Base-by-base conservation (phyloP, 441 rosid species). In the Flueggea neowawraea region DNA sequence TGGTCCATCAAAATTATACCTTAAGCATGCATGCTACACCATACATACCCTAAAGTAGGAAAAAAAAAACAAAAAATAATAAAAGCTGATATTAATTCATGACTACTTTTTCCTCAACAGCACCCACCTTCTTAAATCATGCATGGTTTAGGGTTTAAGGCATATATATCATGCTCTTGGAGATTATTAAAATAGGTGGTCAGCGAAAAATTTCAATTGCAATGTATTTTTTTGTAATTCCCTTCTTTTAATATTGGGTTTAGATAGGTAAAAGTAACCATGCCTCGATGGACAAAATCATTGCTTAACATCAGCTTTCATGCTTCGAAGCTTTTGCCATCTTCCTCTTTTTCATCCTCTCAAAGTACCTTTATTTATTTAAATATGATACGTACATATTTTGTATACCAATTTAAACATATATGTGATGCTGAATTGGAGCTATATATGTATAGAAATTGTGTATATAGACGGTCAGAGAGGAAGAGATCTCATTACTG, bases 261-360 rank as follows among this genome's bases (percentile, higher is more conserved):
- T 60, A 58, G 67, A n/a, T 50, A 47, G 67, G 58, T 16, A 54
- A 31, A 31, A 28, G 22, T 11, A 52, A 41, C 59, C 69, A 50
- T 50, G 57, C 57, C 33, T 54, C 56, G 63, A 44, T 32, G 68
- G 87, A 80, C 87, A 77, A 68, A 73, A 82, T 85, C 78, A 85
- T 85, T 78, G 69, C 64, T 49, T 56, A 55, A 63, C 73, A 68
- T 71, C 64, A 52, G 62, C 61, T 73, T 82, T 59, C 69, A 70
- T 73, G 82, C 79, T 61, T 49, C 33, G 70, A 71, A 64, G 63
- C 78, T 69, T 77, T 68, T 68, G 52, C 49, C 33, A 56, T 51
- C 54, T 39, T 66, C 64, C 47, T 54, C 63, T 69, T 49, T 64
- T n/a, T n/a, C 56, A 7, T 63, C 62, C 66, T 74, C 72, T 70